Base-by-base conservation (phyloP, 177 flowering plant genomes). In the Telopea speciosissima region DNA sequence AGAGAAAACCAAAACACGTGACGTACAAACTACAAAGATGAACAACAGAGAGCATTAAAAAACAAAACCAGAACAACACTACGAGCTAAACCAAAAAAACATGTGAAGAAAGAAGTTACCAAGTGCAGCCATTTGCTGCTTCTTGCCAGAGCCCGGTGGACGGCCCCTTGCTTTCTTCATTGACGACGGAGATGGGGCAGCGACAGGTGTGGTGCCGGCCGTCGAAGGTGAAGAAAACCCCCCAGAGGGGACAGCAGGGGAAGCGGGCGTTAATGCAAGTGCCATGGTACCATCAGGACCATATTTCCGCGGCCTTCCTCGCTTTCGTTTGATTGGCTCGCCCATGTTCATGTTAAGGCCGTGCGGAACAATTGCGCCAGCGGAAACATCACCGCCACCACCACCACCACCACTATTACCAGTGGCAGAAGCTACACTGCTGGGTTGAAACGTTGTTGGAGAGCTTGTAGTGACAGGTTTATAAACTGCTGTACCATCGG, bases 221-320 rank as follows among this genome's bases (percentile, higher is more conserved):
- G 76, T 49, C 0, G 71, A 33, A 71, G 83, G 69, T 44, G 75
- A 33, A 24, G 76, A 63, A 7, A 77, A 70, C 21, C 62, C 74
- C 31, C 54, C 54, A 25, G 73, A 62, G 28, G 69, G 66, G 13
- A 73, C 67, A 6, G 74, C 56, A 0, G 79, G 62, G 7, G 86
- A 54, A 0, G 76, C 45, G 3, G 89, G 77, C 1, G 80, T 28
- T 40, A 83, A 59, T 13, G 74, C 83, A 58, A 85, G 67, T 0
- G 89, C 78, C 90, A 92, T 85, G 68, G 83, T 65, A n/a, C 89
- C 90, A 61, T 89, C 98, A 0, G 93, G 90, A 8, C 91, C 95
- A 36, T 93, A 93, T 75, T 93, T 93, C 73, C 98, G 81, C 1
- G 98, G 98, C 78, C 98, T 82, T 10, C 98, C 98, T 72, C 98